Conservation (phyloP, 2,329 filamentous ascomycete genomes). For the Diaporthe destruens region DNA sequence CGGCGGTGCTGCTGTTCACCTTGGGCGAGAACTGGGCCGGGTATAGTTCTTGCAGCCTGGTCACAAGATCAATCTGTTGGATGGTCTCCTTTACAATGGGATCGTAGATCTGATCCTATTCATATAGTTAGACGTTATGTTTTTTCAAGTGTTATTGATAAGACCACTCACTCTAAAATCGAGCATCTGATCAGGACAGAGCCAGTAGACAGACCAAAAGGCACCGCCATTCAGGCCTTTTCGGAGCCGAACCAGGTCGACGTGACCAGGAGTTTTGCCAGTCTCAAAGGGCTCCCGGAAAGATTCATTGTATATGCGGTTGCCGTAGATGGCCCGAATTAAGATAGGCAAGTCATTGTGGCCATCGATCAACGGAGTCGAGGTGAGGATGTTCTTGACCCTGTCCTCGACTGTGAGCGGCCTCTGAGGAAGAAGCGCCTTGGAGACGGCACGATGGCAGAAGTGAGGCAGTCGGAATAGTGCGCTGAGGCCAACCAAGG, state of each 20-base stretch:
- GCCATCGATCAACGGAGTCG: constrained; percentile 75
- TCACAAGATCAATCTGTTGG: constrained; percentile 80
- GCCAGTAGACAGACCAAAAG: constrained; percentile 92
- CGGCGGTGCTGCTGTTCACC: constrained; percentile 70
- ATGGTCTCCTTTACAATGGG: constrained; percentile 73
- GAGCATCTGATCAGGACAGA: constrained; percentile 78
- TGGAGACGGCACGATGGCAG: constrained; percentile 34
- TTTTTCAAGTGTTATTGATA: neutral
- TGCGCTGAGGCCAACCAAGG: constrained; percentile 15
- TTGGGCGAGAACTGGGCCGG: constrained; percentile 77
- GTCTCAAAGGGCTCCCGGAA: constrained; percentile 83
- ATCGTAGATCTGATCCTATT: constrained; percentile 35
- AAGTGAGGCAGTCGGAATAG: constrained; percentile 28
- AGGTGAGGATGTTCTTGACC: constrained; percentile 59
- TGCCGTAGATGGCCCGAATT: constrained; percentile 75
- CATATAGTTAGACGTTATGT: neutral
- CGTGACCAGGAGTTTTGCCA: constrained; percentile 76
- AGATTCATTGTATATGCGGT: constrained; percentile 80
- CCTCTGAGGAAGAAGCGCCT: constrained; percentile 1
- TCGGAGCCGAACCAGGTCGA: constrained; percentile 82
- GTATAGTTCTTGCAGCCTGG: constrained; percentile 72
- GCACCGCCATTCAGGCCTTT: constrained; percentile 81
- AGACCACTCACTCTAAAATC: constrained; percentile 70
- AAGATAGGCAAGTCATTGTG: constrained; percentile 89
- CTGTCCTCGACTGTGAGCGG: constrained; percentile 56